Evolutionary conservation across 2,329 filamentous ascomycete genomes (phyloP).

Genomic region (Penicillium sp.): DNA sequence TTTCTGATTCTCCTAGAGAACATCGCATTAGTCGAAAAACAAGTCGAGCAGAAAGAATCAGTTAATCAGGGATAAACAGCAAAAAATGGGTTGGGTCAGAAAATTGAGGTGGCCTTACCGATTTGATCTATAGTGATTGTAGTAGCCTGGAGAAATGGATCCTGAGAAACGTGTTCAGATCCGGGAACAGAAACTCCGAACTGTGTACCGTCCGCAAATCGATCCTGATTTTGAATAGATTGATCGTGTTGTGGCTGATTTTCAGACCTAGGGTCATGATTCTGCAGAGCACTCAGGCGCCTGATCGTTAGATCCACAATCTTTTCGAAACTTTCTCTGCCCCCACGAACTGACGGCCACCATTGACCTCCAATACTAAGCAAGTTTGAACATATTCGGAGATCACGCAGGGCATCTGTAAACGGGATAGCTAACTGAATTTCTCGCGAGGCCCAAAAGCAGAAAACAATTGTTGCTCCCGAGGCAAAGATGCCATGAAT

Average conservation of each 20-base stretch:
- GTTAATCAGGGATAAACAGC: too few relatives aligned
- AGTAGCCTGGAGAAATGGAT: too few relatives aligned
- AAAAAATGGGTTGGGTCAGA: too few relatives aligned
- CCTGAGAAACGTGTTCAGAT: too few relatives aligned
- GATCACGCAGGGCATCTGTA: constrained; percentile 21
- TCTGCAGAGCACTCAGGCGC: constrained; percentile 16
- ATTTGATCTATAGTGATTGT: too few relatives aligned
- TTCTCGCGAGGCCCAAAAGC: constrained; percentile 32
- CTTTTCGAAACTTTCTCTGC: constrained; percentile 29
- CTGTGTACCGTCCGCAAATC: too few relatives aligned
- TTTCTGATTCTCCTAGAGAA: constrained; percentile 11
- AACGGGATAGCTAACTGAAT: constrained; percentile 23
- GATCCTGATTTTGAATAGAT: too few relatives aligned
- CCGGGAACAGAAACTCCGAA: too few relatives aligned
- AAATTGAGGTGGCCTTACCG: not conserved
- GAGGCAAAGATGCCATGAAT: constrained; percentile 39
- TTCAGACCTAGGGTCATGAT: too few relatives aligned
- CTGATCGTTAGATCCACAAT: constrained; percentile 27
- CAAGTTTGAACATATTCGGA: constrained; percentile 33
- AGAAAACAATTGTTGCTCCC: constrained; percentile 37
- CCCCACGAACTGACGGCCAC: constrained; percentile 36
- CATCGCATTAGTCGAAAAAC: not conserved
- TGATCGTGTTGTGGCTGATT: too few relatives aligned
- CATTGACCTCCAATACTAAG: constrained; percentile 39
- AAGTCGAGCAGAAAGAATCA: too few relatives aligned